phyloP scores from a whole-genome alignment of 345 rosid genomes.

The Raphanus sativus region DNA sequence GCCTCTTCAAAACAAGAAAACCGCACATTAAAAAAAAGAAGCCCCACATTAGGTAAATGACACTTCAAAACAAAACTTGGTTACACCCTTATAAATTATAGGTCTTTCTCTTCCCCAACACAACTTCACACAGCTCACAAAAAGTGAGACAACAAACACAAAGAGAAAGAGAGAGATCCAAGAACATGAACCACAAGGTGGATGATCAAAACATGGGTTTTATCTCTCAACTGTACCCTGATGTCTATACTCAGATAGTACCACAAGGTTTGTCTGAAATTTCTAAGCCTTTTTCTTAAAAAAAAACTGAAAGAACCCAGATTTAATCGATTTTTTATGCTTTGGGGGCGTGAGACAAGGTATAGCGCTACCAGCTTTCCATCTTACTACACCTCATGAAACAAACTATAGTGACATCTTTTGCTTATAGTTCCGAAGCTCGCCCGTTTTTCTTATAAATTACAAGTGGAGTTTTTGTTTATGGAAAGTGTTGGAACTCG shows the following conservation, averaged over 20 bases:
- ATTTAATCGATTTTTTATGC: slow-evolving; percentile 15
- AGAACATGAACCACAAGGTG: slow-evolving; percentile 33
- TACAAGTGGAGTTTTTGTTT: neutral
- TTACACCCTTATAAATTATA: slow-evolving; percentile 40
- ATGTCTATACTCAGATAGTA: slow-evolving; percentile 44
- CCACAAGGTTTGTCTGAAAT: slow-evolving; percentile 53
- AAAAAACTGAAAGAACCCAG: too few species aligned
- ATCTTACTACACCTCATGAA: too few species aligned
- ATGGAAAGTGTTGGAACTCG: too few species aligned
- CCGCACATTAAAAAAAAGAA: too few species aligned
- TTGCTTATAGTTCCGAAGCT: too few species aligned
- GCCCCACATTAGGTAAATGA: too few species aligned
- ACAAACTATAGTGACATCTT: too few species aligned
- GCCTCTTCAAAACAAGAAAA: too few species aligned
- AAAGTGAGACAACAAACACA: slow-evolving; percentile 34
- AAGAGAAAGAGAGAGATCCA: slow-evolving; percentile 8
- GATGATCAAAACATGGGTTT: slow-evolving; percentile 52
- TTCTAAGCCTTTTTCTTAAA: neutral
- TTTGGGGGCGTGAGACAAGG: too few species aligned
- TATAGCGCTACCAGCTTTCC: too few species aligned
- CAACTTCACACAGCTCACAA: slow-evolving; percentile 39
- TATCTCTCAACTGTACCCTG: slow-evolving; percentile 62
- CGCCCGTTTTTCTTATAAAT: too few species aligned
- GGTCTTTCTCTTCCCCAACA: slow-evolving; percentile 38
- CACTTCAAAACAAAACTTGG: neutral